phyloP scores from a whole-genome alignment of 1,284 basidiomycete genomes.

The Cutaneotrichosporon mucoides region DNA sequence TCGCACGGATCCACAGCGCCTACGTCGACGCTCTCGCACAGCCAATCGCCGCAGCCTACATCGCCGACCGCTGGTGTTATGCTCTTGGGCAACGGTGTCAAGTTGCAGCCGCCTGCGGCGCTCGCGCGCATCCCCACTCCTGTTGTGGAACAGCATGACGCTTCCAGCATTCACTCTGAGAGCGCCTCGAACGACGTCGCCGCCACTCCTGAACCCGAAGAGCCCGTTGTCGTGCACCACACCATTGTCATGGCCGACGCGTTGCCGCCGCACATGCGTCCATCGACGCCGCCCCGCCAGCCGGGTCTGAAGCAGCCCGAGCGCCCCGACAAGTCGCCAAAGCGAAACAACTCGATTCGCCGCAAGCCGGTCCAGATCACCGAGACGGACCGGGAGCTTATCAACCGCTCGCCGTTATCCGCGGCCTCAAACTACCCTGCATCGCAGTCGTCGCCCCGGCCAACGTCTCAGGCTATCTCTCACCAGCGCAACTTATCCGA shows the following conservation, averaged over 20 bases:
- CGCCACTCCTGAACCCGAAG: background rate
- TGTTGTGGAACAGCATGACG: constrained; percentile 6
- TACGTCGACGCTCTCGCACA: background rate
- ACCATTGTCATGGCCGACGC: constrained; percentile 32
- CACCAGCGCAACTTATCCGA: constrained; percentile 12
- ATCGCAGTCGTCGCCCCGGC: background rate
- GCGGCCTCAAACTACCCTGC: too few relatives aligned
- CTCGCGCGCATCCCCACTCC: constrained; percentile 11
- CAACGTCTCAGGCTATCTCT: background rate
- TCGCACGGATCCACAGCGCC: constrained; percentile 4
- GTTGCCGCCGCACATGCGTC: background rate
- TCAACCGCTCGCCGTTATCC: constrained; percentile 20
- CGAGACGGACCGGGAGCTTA: constrained; percentile 34
- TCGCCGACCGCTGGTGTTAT: background rate
- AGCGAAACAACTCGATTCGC: constrained; percentile 25
- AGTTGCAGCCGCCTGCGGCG: background rate
- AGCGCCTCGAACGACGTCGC: constrained; percentile 3
- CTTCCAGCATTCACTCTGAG: background rate
- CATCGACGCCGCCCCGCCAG: background rate
- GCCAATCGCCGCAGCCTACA: background rate
- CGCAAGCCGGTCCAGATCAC: constrained; percentile 41
- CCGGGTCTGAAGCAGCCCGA: constrained; percentile 2
- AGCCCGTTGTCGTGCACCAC: constrained; percentile 25
- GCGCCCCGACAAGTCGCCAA: background rate
- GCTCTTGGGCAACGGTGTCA: background rate